Evolutionary conservation across 2,329 filamentous ascomycete species (phyloP), one percentile per base, ranked within the genome.

Genomic region (Trichophyton rubrum): DNA sequence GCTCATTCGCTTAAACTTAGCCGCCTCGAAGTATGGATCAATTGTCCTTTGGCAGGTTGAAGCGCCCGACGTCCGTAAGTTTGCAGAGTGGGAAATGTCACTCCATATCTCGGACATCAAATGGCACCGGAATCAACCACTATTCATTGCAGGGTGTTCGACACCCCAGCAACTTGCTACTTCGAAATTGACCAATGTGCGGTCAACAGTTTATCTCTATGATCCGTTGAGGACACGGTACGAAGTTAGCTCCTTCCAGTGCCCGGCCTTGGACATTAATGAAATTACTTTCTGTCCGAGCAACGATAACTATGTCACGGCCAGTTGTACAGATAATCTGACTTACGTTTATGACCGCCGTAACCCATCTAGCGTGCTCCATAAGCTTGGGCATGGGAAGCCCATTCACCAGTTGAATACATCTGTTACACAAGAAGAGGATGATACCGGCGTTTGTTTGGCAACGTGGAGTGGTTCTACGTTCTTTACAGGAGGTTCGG

Each of bases 341-440:
- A 80, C 80, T 0, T 85, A 85, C 68, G 73, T 85, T 3, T 86
- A 82, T 82, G 83, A 86, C 67, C 68, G 74, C 30, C 79, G 83
- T 0, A 71, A 71, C 13, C 73, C 74, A 0, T 70, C 77, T 40
- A 63, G 68, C 15, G 72, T 79, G 8, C 67, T 85, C 0, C 80
- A 81, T 61, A 69, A 67, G 7, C 70, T 86, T 1, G 64, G 65
- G 1, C 83, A 86, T 65, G 80, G 78, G 0, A 66, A 69, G 0
- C 78, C 82, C 0, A 66, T 83, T 1, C 77, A 76, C 61, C 77
- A 80, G 3, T 69, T 82, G 3, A 65, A 71, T 58, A 24, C 71
- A 24, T 65, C 66, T 6, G 59, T 70, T 35, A 63, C 68, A 15
- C 74, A 75, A 20, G 83, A 85, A 64, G 64, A 77, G 15, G 74